These are phyloP conservation scores for Bipolaris sorokiniana DNA, from an alignment of 2,329 filamentous ascomycete genomes.

Conservation along the genomic window DNA sequence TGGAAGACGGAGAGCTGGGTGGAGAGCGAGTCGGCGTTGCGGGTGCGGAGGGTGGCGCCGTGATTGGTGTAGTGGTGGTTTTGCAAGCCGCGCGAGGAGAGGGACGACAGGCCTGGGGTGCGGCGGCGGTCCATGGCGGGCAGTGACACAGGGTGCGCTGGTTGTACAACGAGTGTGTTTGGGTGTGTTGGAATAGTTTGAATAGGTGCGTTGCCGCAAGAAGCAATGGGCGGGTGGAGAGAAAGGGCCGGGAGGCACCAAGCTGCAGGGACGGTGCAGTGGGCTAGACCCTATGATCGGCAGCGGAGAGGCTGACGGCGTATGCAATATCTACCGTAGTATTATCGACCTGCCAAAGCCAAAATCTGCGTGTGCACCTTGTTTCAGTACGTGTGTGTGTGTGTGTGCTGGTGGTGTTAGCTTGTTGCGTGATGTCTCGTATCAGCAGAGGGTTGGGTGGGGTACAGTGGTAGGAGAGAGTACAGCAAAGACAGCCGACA, in stretches of 20 bases:
- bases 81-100: conserved; percentile 65
- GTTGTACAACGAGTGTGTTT: neutral
- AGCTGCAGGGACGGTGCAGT: neutral
- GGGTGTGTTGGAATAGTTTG: neutral
- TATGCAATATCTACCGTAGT: no score
- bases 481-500: conserved; percentile 4
- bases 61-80: conserved; percentile 90
- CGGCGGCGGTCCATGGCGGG: conserved; percentile 63
- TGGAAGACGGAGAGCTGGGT: conserved; percentile 97
- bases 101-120: conserved; percentile 84
- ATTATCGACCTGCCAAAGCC: neutral
- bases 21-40: conserved; percentile 83
- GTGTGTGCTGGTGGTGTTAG: neutral
- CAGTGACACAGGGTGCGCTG: neutral
- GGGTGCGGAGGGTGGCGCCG: conserved; percentile 82
- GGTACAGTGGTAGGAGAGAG: neutral
- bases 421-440: neutral
- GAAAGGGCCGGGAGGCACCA: neutral
- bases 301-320: neutral
- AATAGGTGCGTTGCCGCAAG: neutral
- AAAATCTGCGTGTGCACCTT: neutral
- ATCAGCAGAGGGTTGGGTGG: neutral
- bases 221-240: neutral
- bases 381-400: neutral
- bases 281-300: neutral